Percentiles rank a stretch among this genome's conserved stretches.
Evolutionary conservation across 495 filamentous ascomycete genomes (phyloP).

Genomic region (Corynascus novoguineensis): DNA sequence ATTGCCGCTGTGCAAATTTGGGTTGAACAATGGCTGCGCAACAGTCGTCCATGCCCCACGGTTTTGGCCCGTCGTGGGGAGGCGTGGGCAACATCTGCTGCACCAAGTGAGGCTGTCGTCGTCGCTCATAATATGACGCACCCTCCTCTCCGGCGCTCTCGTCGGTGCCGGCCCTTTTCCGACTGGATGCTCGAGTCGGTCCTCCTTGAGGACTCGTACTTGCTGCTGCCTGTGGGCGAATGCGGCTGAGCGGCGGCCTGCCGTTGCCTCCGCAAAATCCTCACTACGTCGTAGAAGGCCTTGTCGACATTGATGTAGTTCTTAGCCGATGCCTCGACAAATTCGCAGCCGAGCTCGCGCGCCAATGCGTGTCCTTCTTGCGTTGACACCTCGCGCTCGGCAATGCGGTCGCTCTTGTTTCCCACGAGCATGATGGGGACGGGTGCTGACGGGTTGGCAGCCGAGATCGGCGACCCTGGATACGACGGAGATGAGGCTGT

Average conservation of each 20-base stretch:
- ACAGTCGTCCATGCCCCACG: background rate
- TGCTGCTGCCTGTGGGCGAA: slow-evolving; percentile 32
- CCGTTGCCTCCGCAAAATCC: slow-evolving; percentile 77
- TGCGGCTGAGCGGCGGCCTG: slow-evolving; percentile 46
- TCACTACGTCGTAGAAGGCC: slow-evolving; percentile 96
- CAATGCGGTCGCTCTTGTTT: slow-evolving; percentile 95
- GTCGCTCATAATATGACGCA: slow-evolving; percentile 37
- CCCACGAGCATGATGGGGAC: slow-evolving; percentile 97
- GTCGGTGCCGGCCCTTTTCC: slow-evolving; percentile 27
- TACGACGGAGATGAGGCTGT: slow-evolving; percentile 73
- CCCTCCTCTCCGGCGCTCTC: slow-evolving; percentile 20
- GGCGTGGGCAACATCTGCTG: background rate
- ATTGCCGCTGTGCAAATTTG: slow-evolving; percentile 14
- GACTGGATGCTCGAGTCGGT: slow-evolving; percentile 16
- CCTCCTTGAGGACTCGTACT: slow-evolving; percentile 23
- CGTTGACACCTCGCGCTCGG: slow-evolving; percentile 91
- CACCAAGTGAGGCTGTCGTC: background rate
- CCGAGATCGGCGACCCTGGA: slow-evolving; percentile 52
- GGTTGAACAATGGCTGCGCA: slow-evolving; percentile 2
- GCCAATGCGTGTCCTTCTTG: slow-evolving; percentile 92
- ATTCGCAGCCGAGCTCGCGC: slow-evolving; percentile 89
- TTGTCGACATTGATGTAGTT: slow-evolving; percentile 99
- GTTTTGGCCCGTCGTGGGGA: background rate
- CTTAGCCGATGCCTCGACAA: slow-evolving; percentile 98
- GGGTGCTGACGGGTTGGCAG: slow-evolving; percentile 51